Conservation (phyloP, 2,329 filamentous ascomycete genomes). For the Trichoderma harzianum region DNA sequence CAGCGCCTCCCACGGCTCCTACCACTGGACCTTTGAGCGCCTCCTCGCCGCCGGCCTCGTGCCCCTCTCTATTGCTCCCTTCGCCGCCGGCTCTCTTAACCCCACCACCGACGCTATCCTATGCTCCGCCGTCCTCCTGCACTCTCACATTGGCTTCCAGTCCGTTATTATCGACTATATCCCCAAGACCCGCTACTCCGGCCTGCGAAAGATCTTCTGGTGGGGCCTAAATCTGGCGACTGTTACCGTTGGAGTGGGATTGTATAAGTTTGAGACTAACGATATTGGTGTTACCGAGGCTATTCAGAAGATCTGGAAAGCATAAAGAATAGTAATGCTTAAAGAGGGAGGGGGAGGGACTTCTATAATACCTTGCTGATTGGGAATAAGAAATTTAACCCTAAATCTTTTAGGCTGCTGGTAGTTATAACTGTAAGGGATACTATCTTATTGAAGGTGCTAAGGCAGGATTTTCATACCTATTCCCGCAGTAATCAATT, state of each 20-base stretch:
- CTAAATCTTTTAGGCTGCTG: too few species aligned
- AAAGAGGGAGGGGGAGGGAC: slow-evolving; percentile 20
- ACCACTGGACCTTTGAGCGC: slow-evolving; percentile 98
- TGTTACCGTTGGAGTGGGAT: slow-evolving; percentile 74
- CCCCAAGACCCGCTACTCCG: slow-evolving; percentile 67
- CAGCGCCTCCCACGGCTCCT: slow-evolving; percentile 81
- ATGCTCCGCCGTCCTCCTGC: slow-evolving; percentile 77
- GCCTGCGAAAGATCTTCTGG: slow-evolving; percentile 60
- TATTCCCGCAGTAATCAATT: too few species aligned
- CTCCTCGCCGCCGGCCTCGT: slow-evolving; percentile 75
- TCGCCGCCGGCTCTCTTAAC: slow-evolving; percentile 88
- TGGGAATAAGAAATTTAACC: too few species aligned
- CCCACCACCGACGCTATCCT: slow-evolving; percentile 83
- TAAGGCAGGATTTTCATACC: too few species aligned
- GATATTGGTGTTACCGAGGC: slow-evolving; percentile 92
- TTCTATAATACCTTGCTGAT: too few species aligned
- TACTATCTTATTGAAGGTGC: too few species aligned
- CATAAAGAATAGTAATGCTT: slow-evolving; percentile 40
- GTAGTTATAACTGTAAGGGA: too few species aligned
- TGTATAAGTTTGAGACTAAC: slow-evolving; percentile 99
- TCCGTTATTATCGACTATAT: slow-evolving; percentile 90
- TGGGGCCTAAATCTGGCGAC: slow-evolving; percentile 81
- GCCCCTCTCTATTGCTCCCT: slow-evolving; percentile 84
- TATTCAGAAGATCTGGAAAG: slow-evolving; percentile 84
- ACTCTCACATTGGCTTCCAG: slow-evolving; percentile 96